Conservation (phyloP, 805 yeast species). For the Metschnikowia sp. region DNA sequence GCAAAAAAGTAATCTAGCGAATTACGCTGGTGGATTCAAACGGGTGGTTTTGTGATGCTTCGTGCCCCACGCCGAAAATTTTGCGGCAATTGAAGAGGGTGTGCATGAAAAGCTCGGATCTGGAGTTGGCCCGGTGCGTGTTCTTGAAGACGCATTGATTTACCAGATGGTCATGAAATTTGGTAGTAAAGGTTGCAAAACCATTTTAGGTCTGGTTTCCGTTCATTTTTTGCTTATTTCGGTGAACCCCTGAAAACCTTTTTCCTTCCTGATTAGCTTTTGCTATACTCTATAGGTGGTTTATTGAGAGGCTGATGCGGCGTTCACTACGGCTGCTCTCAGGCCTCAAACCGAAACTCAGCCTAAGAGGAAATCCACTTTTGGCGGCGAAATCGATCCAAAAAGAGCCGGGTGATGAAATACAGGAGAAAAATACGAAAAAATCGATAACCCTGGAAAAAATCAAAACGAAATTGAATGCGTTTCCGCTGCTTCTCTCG, state of each 20-base stretch:
- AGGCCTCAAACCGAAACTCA: conserved; percentile 9
- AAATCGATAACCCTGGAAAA: background rate
- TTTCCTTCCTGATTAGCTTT: too few relatives aligned
- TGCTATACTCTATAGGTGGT: too few relatives aligned
- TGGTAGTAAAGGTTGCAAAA: too few relatives aligned
- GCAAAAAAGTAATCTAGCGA: too few relatives aligned
- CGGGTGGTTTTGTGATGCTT: background rate
- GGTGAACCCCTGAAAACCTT: too few relatives aligned
- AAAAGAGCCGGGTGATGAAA: background rate
- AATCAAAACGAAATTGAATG: background rate
- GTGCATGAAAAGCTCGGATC: conserved; percentile 7
- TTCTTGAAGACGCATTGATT: too few relatives aligned
- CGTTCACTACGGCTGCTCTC: conserved; percentile 12
- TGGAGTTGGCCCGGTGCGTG: too few relatives aligned
- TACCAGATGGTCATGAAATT: too few relatives aligned
- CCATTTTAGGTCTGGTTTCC: too few relatives aligned
- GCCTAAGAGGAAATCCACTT: conserved; percentile 2
- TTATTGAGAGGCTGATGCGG: background rate
- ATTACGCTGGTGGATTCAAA: too few relatives aligned
- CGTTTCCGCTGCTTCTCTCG: conserved; percentile 3
- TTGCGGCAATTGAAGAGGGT: conserved; percentile 21
- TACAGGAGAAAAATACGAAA: background rate
- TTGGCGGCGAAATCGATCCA: background rate
- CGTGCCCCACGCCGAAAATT: conserved; percentile 13
- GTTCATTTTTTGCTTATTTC: too few relatives aligned